Conservation (phyloP, 306 rosid genomes). For the Casuarina glauca region DNA sequence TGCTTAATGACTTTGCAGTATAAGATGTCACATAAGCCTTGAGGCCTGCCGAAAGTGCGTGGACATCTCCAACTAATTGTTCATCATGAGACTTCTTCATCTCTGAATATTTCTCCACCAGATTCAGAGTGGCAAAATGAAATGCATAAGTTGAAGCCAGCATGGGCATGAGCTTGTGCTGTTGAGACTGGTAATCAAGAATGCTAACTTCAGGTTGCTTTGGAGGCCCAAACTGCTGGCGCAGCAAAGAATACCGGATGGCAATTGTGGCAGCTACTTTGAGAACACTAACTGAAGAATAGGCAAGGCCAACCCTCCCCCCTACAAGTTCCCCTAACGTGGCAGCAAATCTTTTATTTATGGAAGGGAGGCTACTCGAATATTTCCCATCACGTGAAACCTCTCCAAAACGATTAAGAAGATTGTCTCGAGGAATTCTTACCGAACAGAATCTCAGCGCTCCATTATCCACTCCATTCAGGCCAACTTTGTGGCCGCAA, state of each 20-base stretch:
- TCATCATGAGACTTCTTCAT: constrained; percentile 84
- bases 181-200: constrained; percentile 97
- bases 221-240: constrained; percentile 97
- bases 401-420: constrained; percentile 92
- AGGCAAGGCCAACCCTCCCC: constrained; percentile 96
- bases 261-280: constrained; percentile 82
- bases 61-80: constrained; percentile 79
- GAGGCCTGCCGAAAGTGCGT: constrained; percentile 88
- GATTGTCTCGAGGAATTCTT: constrained; percentile 92
- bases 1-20: constrained; percentile 87
- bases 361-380: constrained; percentile 72
- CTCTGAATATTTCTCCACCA: constrained; percentile 79
- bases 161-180: constrained; percentile 98
- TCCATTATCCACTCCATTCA: constrained; percentile 96
- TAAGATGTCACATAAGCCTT: constrained; percentile 87
- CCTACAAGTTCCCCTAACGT: constrained; percentile 96
- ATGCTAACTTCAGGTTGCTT: constrained; percentile 86
- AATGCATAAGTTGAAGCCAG: constrained; percentile 94
- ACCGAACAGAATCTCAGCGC: constrained; percentile 83
- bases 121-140: constrained; percentile 64
- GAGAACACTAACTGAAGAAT: constrained; percentile 85
- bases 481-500: constrained; percentile 94
- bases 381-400: constrained; percentile 93
- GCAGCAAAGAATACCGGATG: constrained; percentile 79
- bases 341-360: constrained; percentile 88